A percentile compares a stretch with the other conserved stretches of the same genome.
Conservation (phyloP, 2,329 filamentous ascomycete species). For the Calonectria pteridis region DNA sequence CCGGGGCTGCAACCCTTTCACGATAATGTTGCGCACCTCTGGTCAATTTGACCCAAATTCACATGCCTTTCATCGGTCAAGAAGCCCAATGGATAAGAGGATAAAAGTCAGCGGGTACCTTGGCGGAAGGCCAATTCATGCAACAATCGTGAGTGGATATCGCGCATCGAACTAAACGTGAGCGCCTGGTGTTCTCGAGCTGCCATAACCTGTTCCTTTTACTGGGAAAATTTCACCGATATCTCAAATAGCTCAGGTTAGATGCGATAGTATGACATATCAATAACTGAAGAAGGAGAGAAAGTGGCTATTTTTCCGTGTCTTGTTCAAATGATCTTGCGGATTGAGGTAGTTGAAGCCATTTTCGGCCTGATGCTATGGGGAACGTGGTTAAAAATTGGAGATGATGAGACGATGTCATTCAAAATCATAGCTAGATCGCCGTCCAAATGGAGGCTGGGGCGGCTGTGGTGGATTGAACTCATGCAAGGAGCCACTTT, state of each 20-base stretch:
- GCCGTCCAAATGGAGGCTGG: neutral
- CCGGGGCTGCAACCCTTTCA: conserved; percentile 3
- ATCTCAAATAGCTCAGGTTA: neutral
- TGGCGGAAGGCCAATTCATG: neutral
- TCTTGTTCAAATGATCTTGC: neutral
- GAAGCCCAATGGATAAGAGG: neutral
- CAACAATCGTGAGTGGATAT: neutral
- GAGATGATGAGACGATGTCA: neutral
- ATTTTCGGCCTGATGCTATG: neutral
- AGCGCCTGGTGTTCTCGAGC: neutral
- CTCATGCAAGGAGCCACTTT: neutral
- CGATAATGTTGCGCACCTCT: neutral
- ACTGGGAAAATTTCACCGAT: neutral
- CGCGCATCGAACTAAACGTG: neutral
- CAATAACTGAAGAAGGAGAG: neutral
- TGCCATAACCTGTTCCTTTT: neutral
- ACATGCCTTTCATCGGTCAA: neutral
- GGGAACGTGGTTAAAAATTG: neutral
- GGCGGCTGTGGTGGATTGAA: neutral
- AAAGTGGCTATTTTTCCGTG: neutral
- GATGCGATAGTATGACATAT: neutral
- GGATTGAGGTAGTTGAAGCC: neutral
- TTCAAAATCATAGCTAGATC: neutral
- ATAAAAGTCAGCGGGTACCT: neutral
- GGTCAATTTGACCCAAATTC: neutral